phyloP scores from a whole-genome alignment of 768 basidiomycete species.

The Psilocybe sp. region DNA sequence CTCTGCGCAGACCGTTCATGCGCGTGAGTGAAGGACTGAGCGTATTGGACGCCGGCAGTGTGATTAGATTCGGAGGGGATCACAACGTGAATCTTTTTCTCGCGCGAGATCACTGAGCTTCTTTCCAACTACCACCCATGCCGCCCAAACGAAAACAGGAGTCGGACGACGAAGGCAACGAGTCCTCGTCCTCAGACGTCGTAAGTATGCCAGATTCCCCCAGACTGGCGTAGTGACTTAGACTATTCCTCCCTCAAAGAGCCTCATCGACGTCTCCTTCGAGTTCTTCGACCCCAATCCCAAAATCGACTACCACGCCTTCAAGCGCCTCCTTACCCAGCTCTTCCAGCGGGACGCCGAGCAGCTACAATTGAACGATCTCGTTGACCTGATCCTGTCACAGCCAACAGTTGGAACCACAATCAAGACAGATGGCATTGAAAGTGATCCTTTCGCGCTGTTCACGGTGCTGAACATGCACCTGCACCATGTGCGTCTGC shows the following conservation, averaged over 20 bases:
- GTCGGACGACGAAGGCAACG: conserved; percentile 19
- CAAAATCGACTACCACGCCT: conserved; percentile 79
- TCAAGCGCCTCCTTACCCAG: conserved; percentile 70
- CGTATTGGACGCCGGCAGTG: too few species aligned
- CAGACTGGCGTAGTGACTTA: conserved; percentile 2
- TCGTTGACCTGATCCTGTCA: conserved; percentile 76
- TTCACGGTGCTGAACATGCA: conserved; percentile 85
- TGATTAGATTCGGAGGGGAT: neutral
- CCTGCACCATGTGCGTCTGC: conserved; percentile 36
- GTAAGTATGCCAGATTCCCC: conserved; percentile 10
- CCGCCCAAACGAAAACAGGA: conserved; percentile 30
- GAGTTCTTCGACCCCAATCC: conserved; percentile 91
- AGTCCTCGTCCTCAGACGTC: conserved; percentile 22
- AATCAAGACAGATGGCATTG: conserved; percentile 87
- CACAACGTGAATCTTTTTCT: conserved; percentile 10
- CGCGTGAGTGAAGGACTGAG: too few species aligned
- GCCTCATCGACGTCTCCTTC: conserved; percentile 82
- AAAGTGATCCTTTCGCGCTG: conserved; percentile 89
- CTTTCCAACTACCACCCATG: conserved; percentile 10
- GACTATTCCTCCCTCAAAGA: conserved; percentile 10
- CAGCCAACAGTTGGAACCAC: conserved; percentile 82
- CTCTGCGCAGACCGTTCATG: too few species aligned
- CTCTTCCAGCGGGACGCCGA: conserved; percentile 77
- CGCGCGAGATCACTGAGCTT: conserved; percentile 14
- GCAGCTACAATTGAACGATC: conserved; percentile 61